Percentiles rank a stretch among this genome's conserved stretches.
phyloP scores from a whole-genome alignment of 106 monocot species.

The Platanthera guangdongensis region DNA sequence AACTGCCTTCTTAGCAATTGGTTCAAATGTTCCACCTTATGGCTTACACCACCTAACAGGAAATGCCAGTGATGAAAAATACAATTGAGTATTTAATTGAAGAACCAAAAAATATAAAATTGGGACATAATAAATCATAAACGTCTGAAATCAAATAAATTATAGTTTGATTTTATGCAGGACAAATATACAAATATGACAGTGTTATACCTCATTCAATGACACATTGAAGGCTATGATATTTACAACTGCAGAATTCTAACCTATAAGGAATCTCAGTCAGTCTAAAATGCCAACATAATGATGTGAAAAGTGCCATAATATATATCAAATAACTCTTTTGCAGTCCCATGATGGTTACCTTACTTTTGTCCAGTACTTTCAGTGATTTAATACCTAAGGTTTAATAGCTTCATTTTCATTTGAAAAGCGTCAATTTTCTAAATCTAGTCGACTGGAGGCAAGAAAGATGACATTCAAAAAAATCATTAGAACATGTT shows the following conservation, averaged over 20 bases:
- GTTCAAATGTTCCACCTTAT: too few species aligned
- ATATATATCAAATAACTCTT: not conserved
- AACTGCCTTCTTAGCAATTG: not conserved
- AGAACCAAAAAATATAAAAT: not conserved
- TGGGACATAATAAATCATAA: not conserved
- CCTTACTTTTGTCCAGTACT: not conserved
- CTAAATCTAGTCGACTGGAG: too few species aligned
- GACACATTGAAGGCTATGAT: not conserved
- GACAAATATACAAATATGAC: not conserved
- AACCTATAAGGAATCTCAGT: not conserved
- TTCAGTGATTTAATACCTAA: too few species aligned
- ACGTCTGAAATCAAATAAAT: not conserved
- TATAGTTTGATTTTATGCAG: not conserved
- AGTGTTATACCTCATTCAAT: not conserved
- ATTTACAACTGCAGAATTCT: not conserved
- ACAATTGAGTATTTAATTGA: not conserved
- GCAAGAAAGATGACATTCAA: not conserved
- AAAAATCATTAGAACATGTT: not conserved
- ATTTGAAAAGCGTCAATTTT: too few species aligned
- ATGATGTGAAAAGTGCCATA: not conserved
- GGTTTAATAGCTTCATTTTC: too few species aligned
- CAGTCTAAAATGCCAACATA: not conserved
- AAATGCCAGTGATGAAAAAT: not conserved
- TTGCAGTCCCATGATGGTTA: conserved; percentile 4
- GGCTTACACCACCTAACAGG: too few species aligned